Evolutionary conservation across 371 early-diverging fungal species (phyloP), one percentile per base, ranked within the genome.

Genomic region (Mortierella sp.): DNA sequence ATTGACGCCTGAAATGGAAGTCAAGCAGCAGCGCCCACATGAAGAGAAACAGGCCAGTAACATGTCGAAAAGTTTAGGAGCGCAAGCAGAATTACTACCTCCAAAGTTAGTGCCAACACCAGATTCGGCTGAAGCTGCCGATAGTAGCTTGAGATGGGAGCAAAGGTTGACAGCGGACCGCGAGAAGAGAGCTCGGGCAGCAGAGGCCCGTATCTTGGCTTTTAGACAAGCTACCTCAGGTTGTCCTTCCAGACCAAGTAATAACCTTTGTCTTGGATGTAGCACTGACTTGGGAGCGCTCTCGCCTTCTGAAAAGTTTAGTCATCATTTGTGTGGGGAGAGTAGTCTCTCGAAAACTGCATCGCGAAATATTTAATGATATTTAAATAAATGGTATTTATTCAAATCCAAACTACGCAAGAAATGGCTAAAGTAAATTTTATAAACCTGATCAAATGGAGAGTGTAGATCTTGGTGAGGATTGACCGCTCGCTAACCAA

Each of bases 161-260:
- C 40, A 37, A 43, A 85, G 94, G 39, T 87, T 87, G 73, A 83
- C 90, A 12, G 64, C 92, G n/a, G 96, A 96, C 71, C 86, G 96
- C 37, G 96, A 96, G 73, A 91, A 91, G 70, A 75, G 95, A 65
- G 93, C 94, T 26, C 85, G 91, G 70, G 95, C 95, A 3, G 93
- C 93, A 11, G 94, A 94, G 75, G 89, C 91, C 58, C 77, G 94
- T 77, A 79, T 91, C 51, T 35, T 66, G 14, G 66, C 69, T 14
- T 60, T n/a, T 18, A 22, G 18, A 5, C 6, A 39, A 14, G 51
- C 49, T 14, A 26, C 55, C 24, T 5, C 39, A 18, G 30, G 14
- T 39, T 6, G 14, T 54, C 40, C 55, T 49, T 1, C 16, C 26
- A 32, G 16, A 68, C 75, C 26, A 40, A 76, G n/a, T 70, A 72